A percentile compares a stretch with the other conserved stretches of the same genome.
Conservation (phyloP, 768 basidiomycete genomes). For the Collybiopsis confluens region DNA sequence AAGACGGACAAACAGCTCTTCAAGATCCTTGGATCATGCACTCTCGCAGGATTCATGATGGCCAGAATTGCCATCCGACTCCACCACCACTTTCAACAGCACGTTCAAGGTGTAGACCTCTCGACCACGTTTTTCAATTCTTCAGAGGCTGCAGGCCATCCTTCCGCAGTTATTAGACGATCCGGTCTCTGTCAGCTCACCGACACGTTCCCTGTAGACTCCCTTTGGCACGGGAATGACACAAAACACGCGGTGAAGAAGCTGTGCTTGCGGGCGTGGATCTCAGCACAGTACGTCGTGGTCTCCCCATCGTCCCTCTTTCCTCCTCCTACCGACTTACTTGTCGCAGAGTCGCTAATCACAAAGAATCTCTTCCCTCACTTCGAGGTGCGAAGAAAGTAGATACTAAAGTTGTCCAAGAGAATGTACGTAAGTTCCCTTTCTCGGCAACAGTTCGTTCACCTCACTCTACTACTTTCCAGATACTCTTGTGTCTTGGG, state of each 20-base stretch:
- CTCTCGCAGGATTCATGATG: conserved; percentile 33
- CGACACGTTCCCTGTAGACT: conserved; percentile 12
- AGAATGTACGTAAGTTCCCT: conserved; percentile 16
- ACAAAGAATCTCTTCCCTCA: not conserved
- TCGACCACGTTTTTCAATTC: conserved; percentile 22
- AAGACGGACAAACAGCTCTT: no score
- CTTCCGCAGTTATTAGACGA: conserved; percentile 20
- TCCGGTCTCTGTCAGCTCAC: not conserved
- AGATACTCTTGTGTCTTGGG: conserved; percentile 30
- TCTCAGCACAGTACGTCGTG: conserved; percentile 24
- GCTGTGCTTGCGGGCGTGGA: conserved; percentile 34
- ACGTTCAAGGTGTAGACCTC: conserved; percentile 33
- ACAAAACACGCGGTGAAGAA: conserved; percentile 16
- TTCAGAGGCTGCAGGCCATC: conserved; percentile 18
- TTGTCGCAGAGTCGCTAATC: conserved; percentile 24
- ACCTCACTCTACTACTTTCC: not conserved
- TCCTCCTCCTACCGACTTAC: no score
- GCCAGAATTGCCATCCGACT: conserved; percentile 29
- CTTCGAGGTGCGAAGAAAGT: conserved; percentile 9
- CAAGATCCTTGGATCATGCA: no score
- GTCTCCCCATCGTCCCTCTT: no score
- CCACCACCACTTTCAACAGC: conserved; percentile 19
- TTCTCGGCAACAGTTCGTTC: not conserved
- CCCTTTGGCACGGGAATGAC: conserved; percentile 25
- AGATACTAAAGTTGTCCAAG: conserved; percentile 12